A percentile compares a stretch with the other conserved stretches of the same genome.
Conservation (phyloP, 768 basidiomycete species). For the Rhodosporidiobolus odoratus region DNA sequence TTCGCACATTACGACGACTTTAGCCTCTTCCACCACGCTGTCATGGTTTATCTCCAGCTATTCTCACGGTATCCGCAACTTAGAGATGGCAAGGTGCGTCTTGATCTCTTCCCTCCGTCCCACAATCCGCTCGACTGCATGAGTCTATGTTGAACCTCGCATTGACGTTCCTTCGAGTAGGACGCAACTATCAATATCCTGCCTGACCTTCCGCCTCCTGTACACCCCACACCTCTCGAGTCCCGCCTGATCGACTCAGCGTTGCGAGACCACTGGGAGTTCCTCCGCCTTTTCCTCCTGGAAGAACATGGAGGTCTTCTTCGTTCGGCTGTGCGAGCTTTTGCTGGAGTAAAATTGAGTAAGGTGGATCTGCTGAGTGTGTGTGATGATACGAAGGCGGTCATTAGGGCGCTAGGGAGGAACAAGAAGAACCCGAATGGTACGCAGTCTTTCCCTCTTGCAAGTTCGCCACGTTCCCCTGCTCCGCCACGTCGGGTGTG, state of each 20-base stretch:
- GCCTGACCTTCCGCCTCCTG: conserved; percentile 21
- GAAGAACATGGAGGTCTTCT: conserved; percentile 21
- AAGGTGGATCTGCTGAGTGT: conserved; percentile 19
- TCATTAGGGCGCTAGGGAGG: conserved; percentile 13
- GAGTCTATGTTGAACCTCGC: neutral
- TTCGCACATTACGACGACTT: conserved; percentile 24
- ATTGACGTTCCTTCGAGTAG: neutral
- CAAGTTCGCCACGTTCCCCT: neutral
- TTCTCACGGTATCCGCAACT: conserved; percentile 27
- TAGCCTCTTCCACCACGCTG: conserved; percentile 22
- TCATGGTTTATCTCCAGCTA: conserved; percentile 30
- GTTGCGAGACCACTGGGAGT: conserved; percentile 26
- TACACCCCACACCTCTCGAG: conserved; percentile 24
- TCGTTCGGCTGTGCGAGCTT: conserved; percentile 24
- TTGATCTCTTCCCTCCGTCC: neutral
- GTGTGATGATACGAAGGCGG: conserved; percentile 27
- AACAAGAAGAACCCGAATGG: conserved; percentile 1
- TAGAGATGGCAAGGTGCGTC: conserved; percentile 14
- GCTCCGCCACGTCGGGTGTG: too few species aligned
- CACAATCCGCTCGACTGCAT: neutral
- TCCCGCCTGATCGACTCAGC: conserved; percentile 18
- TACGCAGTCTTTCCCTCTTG: neutral
- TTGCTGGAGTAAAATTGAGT: conserved; percentile 26
- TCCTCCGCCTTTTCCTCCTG: conserved; percentile 26
- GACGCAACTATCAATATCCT: conserved; percentile 20